Base-by-base conservation (phyloP, 108 stramenopile genomes). In the Cylindrotheca fusiformis region DNA sequence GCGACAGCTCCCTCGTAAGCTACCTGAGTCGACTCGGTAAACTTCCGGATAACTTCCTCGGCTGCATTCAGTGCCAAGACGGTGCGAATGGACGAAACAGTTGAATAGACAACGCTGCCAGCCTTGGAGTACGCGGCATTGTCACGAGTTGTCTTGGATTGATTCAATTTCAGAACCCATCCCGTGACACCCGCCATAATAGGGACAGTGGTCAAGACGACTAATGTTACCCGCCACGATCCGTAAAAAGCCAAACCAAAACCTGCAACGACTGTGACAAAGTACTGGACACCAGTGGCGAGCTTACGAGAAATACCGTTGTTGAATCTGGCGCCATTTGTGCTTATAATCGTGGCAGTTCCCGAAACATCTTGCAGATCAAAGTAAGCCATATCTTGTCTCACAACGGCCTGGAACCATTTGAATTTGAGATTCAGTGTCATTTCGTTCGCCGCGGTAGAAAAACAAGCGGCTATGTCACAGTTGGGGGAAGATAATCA, bases 61-160 rank as follows among this genome's bases (percentile, higher is more conserved):
- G n/a, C n/a, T 3, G 81, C 77, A 52, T 82, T 82, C 55, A 84
- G 75, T 1, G 74, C 59, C 14, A 78, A 49, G 68, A n/a, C n/a
- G n/a, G n/a, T n/a, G n/a, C n/a, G n/a, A n/a, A n/a, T n/a, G n/a
- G n/a, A n/a, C n/a, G n/a, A 52, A 24, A 76, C 76, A 25, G 75
- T 60, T 19, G 59, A 51, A 48, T 72, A 76, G 17, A 80, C 76
- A n/a, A n/a, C n/a, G n/a, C n/a, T n/a, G n/a, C n/a, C n/a, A n/a
- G n/a, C n/a, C n/a, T n/a, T n/a, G n/a, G 59, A 80, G 47, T 75
- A 80, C 48, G 46, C 52, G 18, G 74, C 75, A 58, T 68, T 80
- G 36, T 53, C n/a, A n/a, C n/a, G n/a, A n/a, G n/a, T n/a, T n/a
- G n/a, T n/a, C n/a, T n/a, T n/a, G n/a, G n/a, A n/a, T 14, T 60